Percentiles rank a stretch among this genome's conserved stretches.
phyloP scores from a whole-genome alignment of 2,329 filamentous ascomycete genomes.

The Huntiella bhutanensis region DNA sequence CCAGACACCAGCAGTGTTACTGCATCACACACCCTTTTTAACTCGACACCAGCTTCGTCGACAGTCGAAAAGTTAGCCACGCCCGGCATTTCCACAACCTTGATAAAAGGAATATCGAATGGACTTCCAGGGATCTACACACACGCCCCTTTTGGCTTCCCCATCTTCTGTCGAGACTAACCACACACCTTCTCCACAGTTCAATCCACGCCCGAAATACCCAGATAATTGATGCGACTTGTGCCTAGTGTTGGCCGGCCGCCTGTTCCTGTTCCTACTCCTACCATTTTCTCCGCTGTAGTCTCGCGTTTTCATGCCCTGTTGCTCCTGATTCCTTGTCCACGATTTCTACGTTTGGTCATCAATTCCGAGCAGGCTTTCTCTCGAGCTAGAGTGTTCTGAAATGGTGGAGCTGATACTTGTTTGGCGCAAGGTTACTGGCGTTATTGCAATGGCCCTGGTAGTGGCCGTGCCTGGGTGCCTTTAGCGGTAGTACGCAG shows the following conservation, averaged over 20 bases:
- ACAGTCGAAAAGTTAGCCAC: too few species aligned
- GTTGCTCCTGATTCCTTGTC: slow-evolving; percentile 1
- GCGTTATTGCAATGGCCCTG: not conserved
- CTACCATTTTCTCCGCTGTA: not conserved
- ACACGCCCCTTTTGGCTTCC: not conserved
- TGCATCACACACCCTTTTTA: too few species aligned
- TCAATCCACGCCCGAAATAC: not conserved
- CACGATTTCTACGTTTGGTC: not conserved
- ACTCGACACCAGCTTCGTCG: too few species aligned
- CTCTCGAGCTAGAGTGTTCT: not conserved
- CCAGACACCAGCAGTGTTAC: too few species aligned
- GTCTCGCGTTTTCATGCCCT: not conserved
- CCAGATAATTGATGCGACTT: not conserved
- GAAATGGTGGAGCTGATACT: not conserved
- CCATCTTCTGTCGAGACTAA: not conserved
- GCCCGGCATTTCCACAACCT: too few species aligned
- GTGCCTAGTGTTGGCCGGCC: not conserved
- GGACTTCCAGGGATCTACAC: not conserved
- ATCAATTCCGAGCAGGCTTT: not conserved
- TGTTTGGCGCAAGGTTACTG: not conserved
- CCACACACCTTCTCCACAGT: not conserved
- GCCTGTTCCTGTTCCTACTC: slow-evolving; percentile 3
- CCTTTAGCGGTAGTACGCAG: not conserved
- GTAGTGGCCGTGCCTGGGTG: not conserved
- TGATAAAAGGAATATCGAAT: too few species aligned